phyloP scores from a whole-genome alignment of 2,329 filamentous ascomycete genomes.

The Hymenoscyphus linearis region DNA sequence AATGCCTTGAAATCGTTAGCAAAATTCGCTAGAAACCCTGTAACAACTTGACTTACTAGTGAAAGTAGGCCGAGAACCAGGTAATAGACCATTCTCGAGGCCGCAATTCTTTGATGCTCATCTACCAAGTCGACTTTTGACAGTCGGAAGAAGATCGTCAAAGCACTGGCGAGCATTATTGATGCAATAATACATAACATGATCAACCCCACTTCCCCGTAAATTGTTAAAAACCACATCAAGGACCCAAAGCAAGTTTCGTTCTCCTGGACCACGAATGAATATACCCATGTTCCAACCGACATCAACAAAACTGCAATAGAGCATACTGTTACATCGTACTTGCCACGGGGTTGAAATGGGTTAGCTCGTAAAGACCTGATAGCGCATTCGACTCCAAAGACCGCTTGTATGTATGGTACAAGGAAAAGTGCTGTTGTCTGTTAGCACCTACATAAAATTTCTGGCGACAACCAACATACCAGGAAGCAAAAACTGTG shows the following conservation, averaged over 20 bases:
- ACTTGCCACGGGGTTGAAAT: constrained; percentile 55
- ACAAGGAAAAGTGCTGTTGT: constrained; percentile 58
- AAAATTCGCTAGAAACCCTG: constrained; percentile 6
- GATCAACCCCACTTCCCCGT: constrained; percentile 51
- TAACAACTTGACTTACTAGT: constrained; percentile 45
- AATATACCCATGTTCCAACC: constrained; percentile 53
- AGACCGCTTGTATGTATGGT: constrained; percentile 60
- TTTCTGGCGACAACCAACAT: constrained; percentile 19
- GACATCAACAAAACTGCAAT: constrained; percentile 45
- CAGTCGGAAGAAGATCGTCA: constrained; percentile 52
- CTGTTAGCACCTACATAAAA: constrained; percentile 17
- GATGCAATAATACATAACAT: constrained; percentile 47
- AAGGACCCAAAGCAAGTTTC: constrained; percentile 62
- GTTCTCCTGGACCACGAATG: constrained; percentile 48
- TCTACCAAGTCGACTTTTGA: constrained; percentile 50
- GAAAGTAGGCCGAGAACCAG: constrained; percentile 48
- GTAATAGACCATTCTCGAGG: constrained; percentile 67
- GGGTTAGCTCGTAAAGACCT: constrained; percentile 49
- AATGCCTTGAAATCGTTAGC: constrained; percentile 43
- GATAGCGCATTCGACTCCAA: constrained; percentile 55
- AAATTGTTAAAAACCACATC: constrained; percentile 61
- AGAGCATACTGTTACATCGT: constrained; percentile 54
- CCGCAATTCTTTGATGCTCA: constrained; percentile 53
- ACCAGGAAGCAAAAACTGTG: constrained; percentile 58
- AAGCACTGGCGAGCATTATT: constrained; percentile 45